Conservation (phyloP, 805 yeast genomes). For the Tetrapisispora nanseiensis region DNA sequence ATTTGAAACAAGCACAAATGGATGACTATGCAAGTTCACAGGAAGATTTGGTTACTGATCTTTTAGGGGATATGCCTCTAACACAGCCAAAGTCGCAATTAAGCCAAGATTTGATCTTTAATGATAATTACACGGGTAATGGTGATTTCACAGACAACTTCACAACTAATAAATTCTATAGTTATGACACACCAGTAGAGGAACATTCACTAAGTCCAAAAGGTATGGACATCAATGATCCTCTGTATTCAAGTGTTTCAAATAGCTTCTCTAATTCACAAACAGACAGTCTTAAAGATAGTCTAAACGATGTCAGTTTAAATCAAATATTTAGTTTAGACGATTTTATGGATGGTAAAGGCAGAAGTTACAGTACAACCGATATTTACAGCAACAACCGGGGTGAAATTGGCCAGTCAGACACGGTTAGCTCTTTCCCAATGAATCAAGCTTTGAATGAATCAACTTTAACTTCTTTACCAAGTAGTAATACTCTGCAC, state of each 20-base stretch:
- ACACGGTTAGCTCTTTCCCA: background rate
- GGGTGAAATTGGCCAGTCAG: background rate
- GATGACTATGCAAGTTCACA: background rate
- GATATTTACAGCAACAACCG: background rate
- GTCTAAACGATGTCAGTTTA: background rate
- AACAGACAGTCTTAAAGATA: background rate
- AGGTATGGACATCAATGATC: background rate
- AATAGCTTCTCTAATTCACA: background rate
- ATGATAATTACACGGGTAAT: background rate
- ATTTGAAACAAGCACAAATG: background rate
- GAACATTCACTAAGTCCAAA: background rate
- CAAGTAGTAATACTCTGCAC: background rate
- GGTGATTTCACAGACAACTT: background rate
- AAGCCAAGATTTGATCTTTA: background rate
- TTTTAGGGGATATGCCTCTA: background rate
- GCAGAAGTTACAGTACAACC: slow-evolving; percentile 1
- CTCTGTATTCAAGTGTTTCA: background rate
- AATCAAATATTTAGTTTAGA: background rate
- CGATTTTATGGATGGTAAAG: background rate
- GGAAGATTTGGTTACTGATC: background rate
- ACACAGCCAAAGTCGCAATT: background rate
- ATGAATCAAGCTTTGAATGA: background rate
- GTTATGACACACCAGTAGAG: background rate
- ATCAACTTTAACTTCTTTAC: no score
- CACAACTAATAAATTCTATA: background rate